phyloP scores from a whole-genome alignment of 164 flowering plant genomes.

The Vitis labrusca region DNA sequence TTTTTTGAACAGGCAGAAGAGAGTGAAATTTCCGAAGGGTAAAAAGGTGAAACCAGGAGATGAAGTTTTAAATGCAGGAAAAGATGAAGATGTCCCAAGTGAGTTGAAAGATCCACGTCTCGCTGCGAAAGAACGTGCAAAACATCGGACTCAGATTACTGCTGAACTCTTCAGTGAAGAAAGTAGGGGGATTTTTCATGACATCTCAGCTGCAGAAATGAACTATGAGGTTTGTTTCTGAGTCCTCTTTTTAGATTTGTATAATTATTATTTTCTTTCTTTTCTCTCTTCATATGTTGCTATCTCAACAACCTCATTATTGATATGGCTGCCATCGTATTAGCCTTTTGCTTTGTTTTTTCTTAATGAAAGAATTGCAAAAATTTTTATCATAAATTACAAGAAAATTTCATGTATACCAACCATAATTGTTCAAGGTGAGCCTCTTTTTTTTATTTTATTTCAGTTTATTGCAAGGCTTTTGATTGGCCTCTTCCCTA shows the following conservation, averaged over 20 bases:
- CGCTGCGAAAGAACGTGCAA: slow-evolving; percentile 75
- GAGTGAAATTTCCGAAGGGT: slow-evolving; percentile 78
- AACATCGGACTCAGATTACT: slow-evolving; percentile 45
- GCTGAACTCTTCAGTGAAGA: slow-evolving; percentile 50
- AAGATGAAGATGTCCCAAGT: slow-evolving; percentile 18
- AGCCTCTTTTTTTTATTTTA: no score
- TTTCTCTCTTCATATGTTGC: background rate
- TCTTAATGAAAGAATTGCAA: no score
- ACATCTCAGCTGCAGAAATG: slow-evolving; percentile 58
- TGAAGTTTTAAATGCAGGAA: slow-evolving; percentile 14
- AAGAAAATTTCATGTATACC: no score
- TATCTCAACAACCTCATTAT: slow-evolving; percentile 10
- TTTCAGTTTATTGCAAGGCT: no score
- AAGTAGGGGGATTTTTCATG: slow-evolving; percentile 23
- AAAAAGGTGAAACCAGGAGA: slow-evolving; percentile 66
- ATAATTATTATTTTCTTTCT: background rate
- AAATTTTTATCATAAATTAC: no score
- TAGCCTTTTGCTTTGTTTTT: background rate
- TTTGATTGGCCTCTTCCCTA: no score
- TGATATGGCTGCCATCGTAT: background rate
- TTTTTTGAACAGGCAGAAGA: slow-evolving; percentile 51
- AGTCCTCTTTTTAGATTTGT: background rate
- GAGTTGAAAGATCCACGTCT: slow-evolving; percentile 38
- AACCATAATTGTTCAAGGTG: no score
- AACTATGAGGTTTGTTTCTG: slow-evolving; percentile 54